A percentile compares a stretch with the other conserved stretches of the same genome.
Conservation (phyloP, 2,329 filamentous ascomycete genomes). For the Exutisphaerella laricina region DNA sequence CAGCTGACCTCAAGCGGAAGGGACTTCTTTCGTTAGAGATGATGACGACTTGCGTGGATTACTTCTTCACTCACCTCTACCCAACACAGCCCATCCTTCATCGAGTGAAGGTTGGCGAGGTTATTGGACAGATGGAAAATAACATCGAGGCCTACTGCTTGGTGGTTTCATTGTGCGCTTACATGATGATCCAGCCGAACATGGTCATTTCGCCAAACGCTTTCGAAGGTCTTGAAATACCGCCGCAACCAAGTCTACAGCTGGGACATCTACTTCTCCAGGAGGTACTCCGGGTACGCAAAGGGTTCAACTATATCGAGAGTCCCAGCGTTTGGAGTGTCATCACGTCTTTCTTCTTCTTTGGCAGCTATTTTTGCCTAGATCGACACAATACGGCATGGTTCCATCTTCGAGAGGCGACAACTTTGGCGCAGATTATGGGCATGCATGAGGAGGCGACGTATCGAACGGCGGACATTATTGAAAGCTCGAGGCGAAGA, state of each 20-base stretch:
- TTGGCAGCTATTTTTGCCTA: slow-evolving; percentile 56
- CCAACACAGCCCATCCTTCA: slow-evolving; percentile 60
- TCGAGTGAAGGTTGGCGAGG: slow-evolving; percentile 47
- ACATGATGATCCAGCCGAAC: slow-evolving; percentile 47
- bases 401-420: slow-evolving; percentile 57
- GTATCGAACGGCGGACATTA: slow-evolving; percentile 44
- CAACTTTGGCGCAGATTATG: slow-evolving; percentile 55
- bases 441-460: slow-evolving; percentile 54
- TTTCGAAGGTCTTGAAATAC: slow-evolving; percentile 47
- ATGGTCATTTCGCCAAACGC: slow-evolving; percentile 38
- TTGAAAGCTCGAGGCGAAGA: slow-evolving; percentile 51
- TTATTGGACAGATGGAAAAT: slow-evolving; percentile 47
- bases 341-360: slow-evolving; percentile 59
- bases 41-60: slow-evolving; percentile 52
- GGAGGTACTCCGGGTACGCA: slow-evolving; percentile 53
- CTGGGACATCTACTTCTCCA: slow-evolving; percentile 53
- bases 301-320: slow-evolving; percentile 54
- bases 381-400: slow-evolving; percentile 58
- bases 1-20: slow-evolving; percentile 42
- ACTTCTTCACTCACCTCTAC: slow-evolving; percentile 58
- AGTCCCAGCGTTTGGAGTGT: slow-evolving; percentile 51
- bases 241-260: slow-evolving; percentile 38
- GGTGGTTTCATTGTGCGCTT: slow-evolving; percentile 47
- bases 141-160: slow-evolving; percentile 54
- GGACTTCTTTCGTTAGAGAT: slow-evolving; percentile 47